These are phyloP conservation scores for Claviceps capensis DNA, from an alignment of 2,329 filamentous ascomycete species.

Conservation along the genomic window DNA sequence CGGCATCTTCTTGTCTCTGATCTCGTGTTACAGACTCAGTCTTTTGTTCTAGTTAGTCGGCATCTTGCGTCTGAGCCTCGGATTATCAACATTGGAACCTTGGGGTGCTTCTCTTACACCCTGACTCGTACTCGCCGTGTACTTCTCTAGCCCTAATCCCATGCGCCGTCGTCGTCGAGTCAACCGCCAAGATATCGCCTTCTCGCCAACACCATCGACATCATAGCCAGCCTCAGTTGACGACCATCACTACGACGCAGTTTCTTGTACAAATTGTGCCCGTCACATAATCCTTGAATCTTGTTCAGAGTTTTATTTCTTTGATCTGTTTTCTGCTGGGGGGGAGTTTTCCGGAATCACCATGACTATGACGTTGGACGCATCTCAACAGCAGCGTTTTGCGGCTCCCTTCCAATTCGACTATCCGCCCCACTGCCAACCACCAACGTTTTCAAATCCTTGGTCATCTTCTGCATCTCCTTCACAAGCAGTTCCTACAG, in stretches of 20 bases:
- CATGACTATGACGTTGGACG: slow-evolving; percentile 95
- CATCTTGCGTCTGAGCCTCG: slow-evolving; percentile 40
- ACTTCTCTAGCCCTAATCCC: not conserved
- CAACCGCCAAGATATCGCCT: not conserved
- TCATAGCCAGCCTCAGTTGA: not conserved
- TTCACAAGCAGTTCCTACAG: slow-evolving; percentile 28
- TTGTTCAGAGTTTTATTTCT: not conserved
- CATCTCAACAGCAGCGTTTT: slow-evolving; percentile 63
- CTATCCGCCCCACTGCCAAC: slow-evolving; percentile 39
- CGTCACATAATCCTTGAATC: not conserved
- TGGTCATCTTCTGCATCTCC: slow-evolving; percentile 53
- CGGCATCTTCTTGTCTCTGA: slow-evolving; percentile 25
- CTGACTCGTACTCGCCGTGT: not conserved
- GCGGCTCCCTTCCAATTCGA: slow-evolving; percentile 66
- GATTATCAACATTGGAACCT: slow-evolving; percentile 8
- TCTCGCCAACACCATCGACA: not conserved
- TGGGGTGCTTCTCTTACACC: slow-evolving; percentile 7
- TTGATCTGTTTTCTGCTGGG: not conserved
- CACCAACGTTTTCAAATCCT: slow-evolving; percentile 77
- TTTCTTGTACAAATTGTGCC: not conserved
- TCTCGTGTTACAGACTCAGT: slow-evolving; percentile 31
- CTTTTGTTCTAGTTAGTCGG: slow-evolving; percentile 28
- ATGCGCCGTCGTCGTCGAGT: not conserved
- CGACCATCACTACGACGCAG: not conserved
- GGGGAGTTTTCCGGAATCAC: slow-evolving; percentile 18